These are phyloP conservation scores for Pythium chondricola DNA, from an alignment of 352 stramenopile species.

Conservation along the genomic window DNA sequence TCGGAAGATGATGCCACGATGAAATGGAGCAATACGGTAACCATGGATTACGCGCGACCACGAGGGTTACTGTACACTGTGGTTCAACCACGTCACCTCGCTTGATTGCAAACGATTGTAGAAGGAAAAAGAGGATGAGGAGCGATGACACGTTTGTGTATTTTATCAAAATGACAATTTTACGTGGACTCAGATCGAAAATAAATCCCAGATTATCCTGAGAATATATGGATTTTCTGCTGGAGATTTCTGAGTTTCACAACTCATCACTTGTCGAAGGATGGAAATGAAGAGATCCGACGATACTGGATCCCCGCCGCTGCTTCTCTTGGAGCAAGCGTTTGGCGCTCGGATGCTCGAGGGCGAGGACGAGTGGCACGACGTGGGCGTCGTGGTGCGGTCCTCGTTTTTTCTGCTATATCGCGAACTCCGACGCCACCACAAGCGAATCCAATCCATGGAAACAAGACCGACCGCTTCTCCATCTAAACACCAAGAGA, in stretches of 20 bases:
- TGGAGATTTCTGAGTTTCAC: no score
- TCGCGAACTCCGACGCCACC: constrained; percentile 29
- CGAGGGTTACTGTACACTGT: background rate
- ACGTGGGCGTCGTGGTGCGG: constrained; percentile 41
- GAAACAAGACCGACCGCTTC: background rate
- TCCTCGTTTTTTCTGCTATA: constrained; percentile 48
- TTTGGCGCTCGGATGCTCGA: constrained; percentile 32
- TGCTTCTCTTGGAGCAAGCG: constrained; percentile 26
- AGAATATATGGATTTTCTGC: no score
- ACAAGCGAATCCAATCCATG: constrained; percentile 6
- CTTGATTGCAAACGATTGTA: background rate
- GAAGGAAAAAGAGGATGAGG: background rate
- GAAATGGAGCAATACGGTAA: background rate
- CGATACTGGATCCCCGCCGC: background rate
- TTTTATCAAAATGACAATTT: no score
- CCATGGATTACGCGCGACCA: background rate
- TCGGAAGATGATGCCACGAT: constrained; percentile 1
- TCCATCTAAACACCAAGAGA: background rate
- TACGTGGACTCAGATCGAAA: no score
- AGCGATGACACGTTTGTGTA: no score
- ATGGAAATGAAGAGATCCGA: no score
- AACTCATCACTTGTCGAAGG: no score
- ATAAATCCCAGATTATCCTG: no score
- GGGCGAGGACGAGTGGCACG: constrained; percentile 33
- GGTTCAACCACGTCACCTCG: background rate